Evolutionary conservation across 495 filamentous ascomycete genomes (phyloP).

Genomic region (Talaromyces adpressus): DNA sequence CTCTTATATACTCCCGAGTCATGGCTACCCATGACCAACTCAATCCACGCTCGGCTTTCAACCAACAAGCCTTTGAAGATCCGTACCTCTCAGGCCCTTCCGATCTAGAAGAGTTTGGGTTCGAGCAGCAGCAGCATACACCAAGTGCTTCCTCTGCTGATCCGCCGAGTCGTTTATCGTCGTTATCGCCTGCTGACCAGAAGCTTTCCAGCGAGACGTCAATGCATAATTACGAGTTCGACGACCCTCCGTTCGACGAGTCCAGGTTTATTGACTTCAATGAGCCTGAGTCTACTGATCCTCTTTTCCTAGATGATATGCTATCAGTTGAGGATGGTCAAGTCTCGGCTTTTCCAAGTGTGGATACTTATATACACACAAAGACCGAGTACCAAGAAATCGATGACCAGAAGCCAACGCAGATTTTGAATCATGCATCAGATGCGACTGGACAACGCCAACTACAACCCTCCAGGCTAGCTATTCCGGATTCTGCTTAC

Average conservation of each 20-base stretch:
- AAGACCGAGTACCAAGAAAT: not conserved
- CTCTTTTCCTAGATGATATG: not conserved
- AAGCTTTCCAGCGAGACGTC: constrained; percentile 10
- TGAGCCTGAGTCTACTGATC: not conserved
- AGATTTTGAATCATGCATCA: constrained; percentile 13
- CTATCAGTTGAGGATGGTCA: not conserved
- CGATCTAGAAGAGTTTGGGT: constrained; percentile 33
- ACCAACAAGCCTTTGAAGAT: constrained; percentile 21
- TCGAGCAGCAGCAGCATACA: constrained; percentile 15
- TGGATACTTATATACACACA: not conserved
- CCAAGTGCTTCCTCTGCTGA: constrained; percentile 2
- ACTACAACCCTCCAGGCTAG: constrained; percentile 1
- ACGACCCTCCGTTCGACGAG: not conserved
- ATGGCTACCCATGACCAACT: constrained; percentile 5
- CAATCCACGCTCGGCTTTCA: constrained; percentile 9
- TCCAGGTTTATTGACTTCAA: not conserved
- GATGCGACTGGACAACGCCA: constrained; percentile 6
- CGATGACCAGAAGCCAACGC: constrained; percentile 9
- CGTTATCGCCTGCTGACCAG: constrained; percentile 10
- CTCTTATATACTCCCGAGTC: not conserved
- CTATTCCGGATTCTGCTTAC: not conserved
- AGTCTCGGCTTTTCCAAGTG: not conserved
- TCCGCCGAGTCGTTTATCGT: constrained; percentile 1
- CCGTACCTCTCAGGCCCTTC: constrained; percentile 33
- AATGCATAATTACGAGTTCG: not conserved